Evolutionary conservation across 2,329 filamentous ascomycete species (phyloP).

Genomic region (Coniella lustricola): DNA sequence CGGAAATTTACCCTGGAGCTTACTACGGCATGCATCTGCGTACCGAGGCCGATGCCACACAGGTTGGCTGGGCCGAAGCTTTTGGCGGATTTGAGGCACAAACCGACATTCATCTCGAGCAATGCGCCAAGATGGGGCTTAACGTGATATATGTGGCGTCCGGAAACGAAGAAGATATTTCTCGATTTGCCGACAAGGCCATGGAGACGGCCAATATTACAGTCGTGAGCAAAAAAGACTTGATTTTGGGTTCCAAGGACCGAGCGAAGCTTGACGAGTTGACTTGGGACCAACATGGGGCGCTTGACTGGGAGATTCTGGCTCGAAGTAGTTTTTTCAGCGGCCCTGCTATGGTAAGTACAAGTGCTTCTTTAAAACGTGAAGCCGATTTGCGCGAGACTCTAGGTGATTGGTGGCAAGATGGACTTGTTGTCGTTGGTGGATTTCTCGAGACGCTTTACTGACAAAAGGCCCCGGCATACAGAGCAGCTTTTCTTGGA

Average conservation of each 20-base stretch:
- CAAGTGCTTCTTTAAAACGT: too few relatives aligned
- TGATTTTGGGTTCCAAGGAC: background rate
- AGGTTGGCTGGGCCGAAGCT: background rate
- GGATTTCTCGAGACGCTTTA: background rate
- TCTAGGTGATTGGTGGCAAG: background rate
- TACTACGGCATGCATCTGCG: slow-evolving; percentile 9
- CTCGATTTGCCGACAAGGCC: background rate
- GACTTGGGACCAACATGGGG: slow-evolving; percentile 8
- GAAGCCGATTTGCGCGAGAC: too few relatives aligned
- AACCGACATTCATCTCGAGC: background rate
- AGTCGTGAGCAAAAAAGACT: slow-evolving; percentile 2
- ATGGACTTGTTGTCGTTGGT: background rate
- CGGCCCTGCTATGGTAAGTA: background rate
- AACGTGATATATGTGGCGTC: slow-evolving; percentile 5
- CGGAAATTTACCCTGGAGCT: slow-evolving; percentile 2
- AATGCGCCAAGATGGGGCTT: background rate
- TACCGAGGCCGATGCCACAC: slow-evolving; percentile 9
- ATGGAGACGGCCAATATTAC: background rate
- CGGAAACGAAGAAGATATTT: slow-evolving; percentile 3
- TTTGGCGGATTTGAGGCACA: background rate
- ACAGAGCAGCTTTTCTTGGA: slow-evolving; percentile 11
- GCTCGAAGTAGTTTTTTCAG: slow-evolving; percentile 7
- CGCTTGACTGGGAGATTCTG: slow-evolving; percentile 5
- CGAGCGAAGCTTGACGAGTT: background rate
- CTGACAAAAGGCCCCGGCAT: background rate